phyloP scores from a whole-genome alignment of 257 asterid species.

The Gentiana macrophylla region DNA sequence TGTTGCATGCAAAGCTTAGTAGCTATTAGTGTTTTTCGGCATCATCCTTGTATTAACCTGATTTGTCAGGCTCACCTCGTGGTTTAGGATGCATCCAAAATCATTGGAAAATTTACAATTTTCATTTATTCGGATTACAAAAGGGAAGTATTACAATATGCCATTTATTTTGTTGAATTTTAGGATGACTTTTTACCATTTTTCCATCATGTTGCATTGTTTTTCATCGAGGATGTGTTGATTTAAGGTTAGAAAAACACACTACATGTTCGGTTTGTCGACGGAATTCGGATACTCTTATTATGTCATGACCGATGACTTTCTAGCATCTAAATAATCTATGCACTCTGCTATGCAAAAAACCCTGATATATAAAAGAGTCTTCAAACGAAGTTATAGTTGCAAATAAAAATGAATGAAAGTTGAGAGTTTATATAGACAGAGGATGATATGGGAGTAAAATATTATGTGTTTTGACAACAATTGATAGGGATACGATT shows the following conservation, averaged over 20 bases:
- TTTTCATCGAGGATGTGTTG: slow-evolving; percentile 80
- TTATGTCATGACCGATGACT: slow-evolving; percentile 23
- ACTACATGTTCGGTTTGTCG: slow-evolving; percentile 88
- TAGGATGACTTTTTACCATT: slow-evolving; percentile 40
- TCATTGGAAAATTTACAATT: slow-evolving; percentile 50
- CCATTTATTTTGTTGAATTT: slow-evolving; percentile 78
- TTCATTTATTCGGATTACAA: slow-evolving; percentile 59
- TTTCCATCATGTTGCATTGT: slow-evolving; percentile 68
- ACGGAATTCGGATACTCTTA: slow-evolving; percentile 23
- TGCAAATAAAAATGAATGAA: too few relatives aligned
- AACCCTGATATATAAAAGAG: too few relatives aligned
- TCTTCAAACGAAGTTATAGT: too few relatives aligned
- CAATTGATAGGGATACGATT: too few relatives aligned
- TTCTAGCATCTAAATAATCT: too few relatives aligned
- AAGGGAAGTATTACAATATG: slow-evolving; percentile 71
- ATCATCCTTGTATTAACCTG: slow-evolving; percentile 20
- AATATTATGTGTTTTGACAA: too few relatives aligned
- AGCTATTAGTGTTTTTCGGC: slow-evolving; percentile 37
- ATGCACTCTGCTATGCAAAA: too few relatives aligned
- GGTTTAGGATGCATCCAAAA: slow-evolving; percentile 45
- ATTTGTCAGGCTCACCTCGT: slow-evolving; percentile 13
- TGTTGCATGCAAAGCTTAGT: slow-evolving; percentile 42
- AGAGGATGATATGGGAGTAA: too few relatives aligned
- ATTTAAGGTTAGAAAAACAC: slow-evolving; percentile 80
- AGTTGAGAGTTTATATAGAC: too few relatives aligned